Evolutionary conservation across 768 basidiomycete genomes (phyloP).

Genomic region (Lentinula lateritia): DNA sequence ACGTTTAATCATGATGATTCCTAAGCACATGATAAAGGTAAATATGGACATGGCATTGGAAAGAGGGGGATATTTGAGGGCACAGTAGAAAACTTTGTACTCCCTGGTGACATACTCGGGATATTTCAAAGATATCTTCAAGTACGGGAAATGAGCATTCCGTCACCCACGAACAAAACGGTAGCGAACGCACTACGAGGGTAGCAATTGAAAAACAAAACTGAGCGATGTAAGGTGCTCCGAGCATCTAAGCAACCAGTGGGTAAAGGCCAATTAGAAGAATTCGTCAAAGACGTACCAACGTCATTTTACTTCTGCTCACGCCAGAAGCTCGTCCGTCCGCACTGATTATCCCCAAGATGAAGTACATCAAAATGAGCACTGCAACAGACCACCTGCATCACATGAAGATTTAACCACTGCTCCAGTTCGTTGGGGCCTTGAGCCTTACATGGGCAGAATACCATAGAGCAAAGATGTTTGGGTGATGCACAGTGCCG

Average conservation of each 20-base stretch:
- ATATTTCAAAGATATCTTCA: conserved; percentile 18
- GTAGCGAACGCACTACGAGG: conserved; percentile 18
- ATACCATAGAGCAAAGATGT: conserved; percentile 35
- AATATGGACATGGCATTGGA: conserved; percentile 1
- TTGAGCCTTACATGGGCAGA: conserved; percentile 28
- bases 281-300: conserved; percentile 13
- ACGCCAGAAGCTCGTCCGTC: conserved; percentile 11
- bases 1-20: conserved; percentile 24
- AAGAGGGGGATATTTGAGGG: conserved; percentile 15
- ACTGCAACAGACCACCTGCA: conserved; percentile 32
- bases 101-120: conserved; percentile 22
- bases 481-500: conserved; percentile 37
- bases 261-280: neutral
- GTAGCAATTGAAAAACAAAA: conserved; percentile 23
- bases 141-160: neutral
- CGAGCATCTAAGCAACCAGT: conserved; percentile 23
- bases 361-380: conserved; percentile 27
- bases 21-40: conserved; percentile 22
- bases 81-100: conserved; percentile 23
- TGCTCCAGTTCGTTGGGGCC: neutral
- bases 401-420: neutral
- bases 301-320: conserved; percentile 14
- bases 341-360: conserved; percentile 19
- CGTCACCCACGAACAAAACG: neutral
- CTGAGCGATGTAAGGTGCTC: conserved; percentile 27